Percentiles rank a stretch among this genome's conserved stretches.
These are phyloP conservation scores for Grifola frondosa DNA, from an alignment of 1,284 basidiomycete species.

Conservation along the genomic window DNA sequence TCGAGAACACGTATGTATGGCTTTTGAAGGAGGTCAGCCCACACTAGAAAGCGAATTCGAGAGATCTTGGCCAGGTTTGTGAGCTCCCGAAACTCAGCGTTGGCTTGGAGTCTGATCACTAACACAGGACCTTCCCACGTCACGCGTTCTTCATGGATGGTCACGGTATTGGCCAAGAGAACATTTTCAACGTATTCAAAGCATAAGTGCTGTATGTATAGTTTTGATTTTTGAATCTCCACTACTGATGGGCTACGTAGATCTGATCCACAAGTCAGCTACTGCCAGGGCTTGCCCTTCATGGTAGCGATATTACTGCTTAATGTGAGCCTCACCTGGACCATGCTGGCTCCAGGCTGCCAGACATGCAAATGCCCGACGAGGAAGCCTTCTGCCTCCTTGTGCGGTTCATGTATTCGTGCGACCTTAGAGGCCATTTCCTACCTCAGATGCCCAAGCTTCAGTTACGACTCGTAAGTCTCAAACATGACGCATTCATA, in stretches of 20 bases:
- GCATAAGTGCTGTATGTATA: conserved; percentile 83
- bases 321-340: conserved; percentile 58
- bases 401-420: conserved; percentile 92
- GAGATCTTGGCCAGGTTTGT: conserved; percentile 80
- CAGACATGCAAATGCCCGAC: conserved; percentile 82
- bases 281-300: conserved; percentile 95
- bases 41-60: conserved; percentile 90
- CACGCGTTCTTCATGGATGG: conserved; percentile 93
- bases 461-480: conserved; percentile 79
- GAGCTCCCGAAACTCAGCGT: background rate
- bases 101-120: conserved; percentile 3
- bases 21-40: conserved; percentile 80
- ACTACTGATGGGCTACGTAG: conserved; percentile 37
- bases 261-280: conserved; percentile 94
- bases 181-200: conserved; percentile 94
- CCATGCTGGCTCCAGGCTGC: conserved; percentile 1
- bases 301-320: conserved; percentile 90
- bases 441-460: conserved; percentile 97
- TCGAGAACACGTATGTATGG: conserved; percentile 85
- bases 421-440: conserved; percentile 93
- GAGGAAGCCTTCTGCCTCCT: conserved; percentile 96
- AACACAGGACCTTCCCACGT: conserved; percentile 83
- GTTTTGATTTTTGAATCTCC: conserved; percentile 7
- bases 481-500: background rate
- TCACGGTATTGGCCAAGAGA: conserved; percentile 91